Evolutionary conservation across 257 asterid species (phyloP), one percentile per base, ranked within the genome.

Genomic region (Datura wrightii): DNA sequence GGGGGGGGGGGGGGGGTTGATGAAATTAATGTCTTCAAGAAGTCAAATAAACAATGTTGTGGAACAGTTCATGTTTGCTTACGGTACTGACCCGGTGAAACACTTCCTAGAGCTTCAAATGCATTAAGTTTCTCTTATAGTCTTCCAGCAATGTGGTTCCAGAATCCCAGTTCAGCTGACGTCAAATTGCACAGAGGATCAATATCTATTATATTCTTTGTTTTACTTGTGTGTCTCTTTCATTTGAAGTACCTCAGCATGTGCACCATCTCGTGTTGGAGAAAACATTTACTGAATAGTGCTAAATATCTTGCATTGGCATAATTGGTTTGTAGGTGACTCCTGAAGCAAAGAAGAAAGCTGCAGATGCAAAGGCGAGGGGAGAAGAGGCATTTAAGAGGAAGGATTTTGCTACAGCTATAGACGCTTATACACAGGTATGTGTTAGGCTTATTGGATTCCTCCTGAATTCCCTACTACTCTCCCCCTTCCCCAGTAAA

Each of bases 391-490:
- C 99, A 83, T 97, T 93, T 86, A 92, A 88, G 88, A 87, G 94
- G 86, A 89, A 91, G 66, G 97, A 97, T 83, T 91, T 84, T 85
- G 88, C 87, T 88, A 54, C 81, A 44, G 98, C 99, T 78, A 83
- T 95, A 72, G 99, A 95, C 89, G 93, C 99, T 86, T 97, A 95
- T 86, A 94, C 99, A 14, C 98, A 96, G 98, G 99, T 95, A 83
- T 62, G 8, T 85, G 34, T 82, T 85, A 41, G 46, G 60, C 46
- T 14, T 50, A 31, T 52, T 52, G 46, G 59, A 76, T 50, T 50
- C 59, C 24, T 24, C 44, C 58, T 52, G 31, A 76, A 76, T 50
- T 48, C 31, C 62, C 60, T 11, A 5, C 42, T 14, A 5, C 42
- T 14, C 31, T 6, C n/a, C 62, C 82, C 44, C 13, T 4, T 34